Evolutionary conservation across 352 stramenopile species (phyloP).

Genomic region (Discostella stelligera): DNA sequence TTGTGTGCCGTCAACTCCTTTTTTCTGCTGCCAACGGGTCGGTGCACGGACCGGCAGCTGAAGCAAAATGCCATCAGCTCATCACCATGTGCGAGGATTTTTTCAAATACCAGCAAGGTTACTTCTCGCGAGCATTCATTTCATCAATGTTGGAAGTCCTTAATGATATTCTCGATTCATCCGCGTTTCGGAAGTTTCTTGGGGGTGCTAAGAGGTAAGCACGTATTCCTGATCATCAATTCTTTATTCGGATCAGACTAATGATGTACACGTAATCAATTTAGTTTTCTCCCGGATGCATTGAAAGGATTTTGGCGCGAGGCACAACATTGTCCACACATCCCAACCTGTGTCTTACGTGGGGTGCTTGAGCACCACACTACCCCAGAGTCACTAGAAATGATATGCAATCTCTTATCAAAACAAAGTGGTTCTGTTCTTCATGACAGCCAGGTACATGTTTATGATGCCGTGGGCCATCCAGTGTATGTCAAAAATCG

Average conservation of each 20-base stretch:
- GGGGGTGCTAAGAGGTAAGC: slow-evolving; percentile 59
- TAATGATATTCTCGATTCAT: slow-evolving; percentile 71
- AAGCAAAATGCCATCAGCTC: slow-evolving; percentile 78
- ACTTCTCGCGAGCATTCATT: slow-evolving; percentile 77
- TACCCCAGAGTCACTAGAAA: slow-evolving; percentile 78
- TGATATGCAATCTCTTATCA: slow-evolving; percentile 76
- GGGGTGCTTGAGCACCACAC: slow-evolving; percentile 79
- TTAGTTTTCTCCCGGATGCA: slow-evolving; percentile 71
- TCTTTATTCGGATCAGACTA: slow-evolving; percentile 7
- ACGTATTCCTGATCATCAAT: background rate
- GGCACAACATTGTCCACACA: slow-evolving; percentile 74
- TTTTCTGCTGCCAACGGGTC: slow-evolving; percentile 82
- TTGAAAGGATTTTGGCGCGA: slow-evolving; percentile 78
- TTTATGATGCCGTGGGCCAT: slow-evolving; percentile 80
- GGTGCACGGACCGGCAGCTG: slow-evolving; percentile 69
- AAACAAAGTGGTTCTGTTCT: slow-evolving; percentile 78
- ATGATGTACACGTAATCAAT: slow-evolving; percentile 17
- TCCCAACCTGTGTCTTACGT: slow-evolving; percentile 75
- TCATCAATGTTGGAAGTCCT: slow-evolving; percentile 68
- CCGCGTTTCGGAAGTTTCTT: slow-evolving; percentile 80
- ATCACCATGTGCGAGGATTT: slow-evolving; percentile 82
- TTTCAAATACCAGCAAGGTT: slow-evolving; percentile 84
- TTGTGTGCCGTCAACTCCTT: slow-evolving; percentile 79
- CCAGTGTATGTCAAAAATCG: slow-evolving; percentile 80
- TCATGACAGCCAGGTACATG: slow-evolving; percentile 83